Evolutionary conservation across 306 rosid genomes (phyloP).

Genomic region (Acacia melanoxylon): DNA sequence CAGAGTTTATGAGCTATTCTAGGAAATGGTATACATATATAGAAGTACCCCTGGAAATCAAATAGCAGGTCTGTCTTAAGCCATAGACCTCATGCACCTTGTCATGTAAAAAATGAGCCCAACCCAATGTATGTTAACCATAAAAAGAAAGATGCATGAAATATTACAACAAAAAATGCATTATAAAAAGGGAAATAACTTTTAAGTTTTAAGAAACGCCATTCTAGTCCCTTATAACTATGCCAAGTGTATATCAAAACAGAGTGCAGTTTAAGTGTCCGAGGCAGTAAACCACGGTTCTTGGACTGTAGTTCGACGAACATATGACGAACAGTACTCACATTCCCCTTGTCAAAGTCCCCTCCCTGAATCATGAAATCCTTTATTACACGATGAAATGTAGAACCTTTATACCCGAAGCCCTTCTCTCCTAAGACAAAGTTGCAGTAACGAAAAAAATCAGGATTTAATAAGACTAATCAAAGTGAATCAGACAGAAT

Average conservation of each 20-base stretch:
- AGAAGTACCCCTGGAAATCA: neutral
- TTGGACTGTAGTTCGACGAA: neutral
- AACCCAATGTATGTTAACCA: neutral
- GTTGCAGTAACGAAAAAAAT: neutral
- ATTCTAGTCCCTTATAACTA: neutral
- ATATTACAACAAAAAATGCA: neutral
- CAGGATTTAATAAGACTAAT: neutral
- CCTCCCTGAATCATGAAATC: constrained; percentile 99
- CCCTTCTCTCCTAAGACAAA: constrained; percentile 81
- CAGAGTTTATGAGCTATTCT: neutral
- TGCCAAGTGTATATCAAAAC: neutral
- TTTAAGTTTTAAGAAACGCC: neutral
- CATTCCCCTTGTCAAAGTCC: constrained; percentile 92
- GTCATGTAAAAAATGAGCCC: neutral
- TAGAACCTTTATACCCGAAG: constrained; percentile 80
- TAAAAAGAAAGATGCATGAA: neutral
- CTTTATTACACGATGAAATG: constrained; percentile 89
- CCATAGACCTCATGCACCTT: neutral
- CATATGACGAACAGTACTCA: constrained; percentile 36
- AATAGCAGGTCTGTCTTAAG: neutral
- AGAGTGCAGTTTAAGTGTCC: neutral
- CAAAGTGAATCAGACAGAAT: neutral
- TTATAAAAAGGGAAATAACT: neutral
- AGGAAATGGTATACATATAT: neutral
- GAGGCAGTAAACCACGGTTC: neutral